These are phyloP conservation scores for Cryptosporidium canis DNA, from an alignment of 169 alveolate genomes.

Conservation along the genomic window DNA sequence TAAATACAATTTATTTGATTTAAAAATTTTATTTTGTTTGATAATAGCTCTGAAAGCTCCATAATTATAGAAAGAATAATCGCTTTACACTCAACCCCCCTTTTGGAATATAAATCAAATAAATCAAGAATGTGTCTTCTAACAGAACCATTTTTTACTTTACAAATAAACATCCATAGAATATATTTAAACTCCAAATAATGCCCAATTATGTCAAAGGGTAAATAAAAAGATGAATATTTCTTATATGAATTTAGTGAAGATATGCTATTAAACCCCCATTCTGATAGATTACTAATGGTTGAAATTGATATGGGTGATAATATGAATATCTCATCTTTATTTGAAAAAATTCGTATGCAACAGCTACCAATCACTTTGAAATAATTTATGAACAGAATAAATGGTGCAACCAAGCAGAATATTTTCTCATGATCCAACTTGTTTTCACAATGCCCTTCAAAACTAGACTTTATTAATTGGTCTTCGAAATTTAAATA, in stretches of 20 bases:
- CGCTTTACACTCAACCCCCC: too few relatives aligned
- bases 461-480: background rate
- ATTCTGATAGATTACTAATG: background rate
- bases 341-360: constrained; percentile 17
- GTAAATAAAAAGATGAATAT: background rate
- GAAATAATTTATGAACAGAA: background rate
- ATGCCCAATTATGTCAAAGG: background rate
- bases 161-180: background rate
- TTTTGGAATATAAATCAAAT: too few relatives aligned
- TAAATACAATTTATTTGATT: background rate
- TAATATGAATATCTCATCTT: background rate
- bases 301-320: constrained; percentile 51
- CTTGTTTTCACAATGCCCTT: background rate
- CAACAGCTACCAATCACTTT: background rate
- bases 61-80: too few relatives aligned
- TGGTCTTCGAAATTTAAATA: background rate
- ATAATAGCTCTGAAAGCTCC: too few relatives aligned
- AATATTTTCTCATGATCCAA: background rate
- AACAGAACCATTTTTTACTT: background rate
- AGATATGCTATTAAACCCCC: background rate
- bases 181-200: background rate
- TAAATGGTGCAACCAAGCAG: background rate
- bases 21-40: too few relatives aligned
- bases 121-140: background rate
- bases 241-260: background rate